These are phyloP conservation scores for Pythium grandisporangium DNA, from an alignment of 352 stramenopile genomes.

Conservation along the genomic window DNA sequence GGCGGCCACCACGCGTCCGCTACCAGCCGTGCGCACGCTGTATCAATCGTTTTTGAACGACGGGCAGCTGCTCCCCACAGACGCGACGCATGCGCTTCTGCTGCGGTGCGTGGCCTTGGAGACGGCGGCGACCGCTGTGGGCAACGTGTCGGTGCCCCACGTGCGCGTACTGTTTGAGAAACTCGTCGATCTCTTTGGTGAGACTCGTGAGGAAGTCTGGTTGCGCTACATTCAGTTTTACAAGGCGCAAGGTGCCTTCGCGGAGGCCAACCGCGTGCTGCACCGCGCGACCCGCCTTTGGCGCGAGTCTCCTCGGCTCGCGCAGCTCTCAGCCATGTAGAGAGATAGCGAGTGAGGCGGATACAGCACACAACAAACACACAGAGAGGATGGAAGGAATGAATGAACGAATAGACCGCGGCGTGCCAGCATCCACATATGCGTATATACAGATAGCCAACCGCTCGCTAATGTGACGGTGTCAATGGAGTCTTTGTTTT, in stretches of 20 bases:
- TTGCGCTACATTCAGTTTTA: constrained; percentile 68
- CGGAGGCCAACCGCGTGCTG: constrained; percentile 58
- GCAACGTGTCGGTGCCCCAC: constrained; percentile 20
- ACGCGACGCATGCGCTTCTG: constrained; percentile 57
- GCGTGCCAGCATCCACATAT: no score
- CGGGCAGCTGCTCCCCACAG: constrained; percentile 50
- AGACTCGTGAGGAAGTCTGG: constrained; percentile 50
- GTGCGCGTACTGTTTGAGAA: constrained; percentile 76
- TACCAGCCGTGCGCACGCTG: constrained; percentile 28
- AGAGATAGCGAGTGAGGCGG: no score
- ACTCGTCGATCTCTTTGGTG: constrained; percentile 70
- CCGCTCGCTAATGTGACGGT: no score
- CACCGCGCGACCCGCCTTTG: constrained; percentile 58
- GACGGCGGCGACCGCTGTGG: constrained; percentile 22
- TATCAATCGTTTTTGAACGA: constrained; percentile 67
- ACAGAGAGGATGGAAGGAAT: no score
- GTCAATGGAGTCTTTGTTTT: no score
- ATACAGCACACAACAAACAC: no score
- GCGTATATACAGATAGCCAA: no score
- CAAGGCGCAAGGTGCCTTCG: constrained; percentile 19
- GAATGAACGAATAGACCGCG: no score
- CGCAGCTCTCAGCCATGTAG: constrained; percentile 31
- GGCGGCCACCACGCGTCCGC: constrained; percentile 19
- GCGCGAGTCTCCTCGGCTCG: constrained; percentile 43
- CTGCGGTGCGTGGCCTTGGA: constrained; percentile 63